phyloP scores from a whole-genome alignment of 768 basidiomycete species.

The Tricholoma saponaceum region DNA sequence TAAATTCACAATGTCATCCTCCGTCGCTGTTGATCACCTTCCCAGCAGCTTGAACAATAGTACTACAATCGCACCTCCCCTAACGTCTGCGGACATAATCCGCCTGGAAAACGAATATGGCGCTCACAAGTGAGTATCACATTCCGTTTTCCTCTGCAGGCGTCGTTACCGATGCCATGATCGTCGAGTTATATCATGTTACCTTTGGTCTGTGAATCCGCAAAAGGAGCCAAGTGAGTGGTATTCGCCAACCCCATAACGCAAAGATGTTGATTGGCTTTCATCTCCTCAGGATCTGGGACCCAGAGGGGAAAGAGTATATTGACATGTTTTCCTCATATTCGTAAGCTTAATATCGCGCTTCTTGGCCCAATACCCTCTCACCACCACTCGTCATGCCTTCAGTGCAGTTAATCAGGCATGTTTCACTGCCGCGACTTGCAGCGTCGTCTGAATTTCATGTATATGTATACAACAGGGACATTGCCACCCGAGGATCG shows the following conservation, averaged over 20 bases:
- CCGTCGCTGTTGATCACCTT: too few species aligned
- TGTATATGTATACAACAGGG: constrained; percentile 60
- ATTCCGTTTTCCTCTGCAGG: too few species aligned
- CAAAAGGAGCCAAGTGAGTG: constrained; percentile 83
- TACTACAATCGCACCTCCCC: constrained; percentile 17
- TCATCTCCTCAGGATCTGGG: constrained; percentile 69
- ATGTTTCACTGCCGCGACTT: constrained; percentile 28
- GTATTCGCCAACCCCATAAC: constrained; percentile 33
- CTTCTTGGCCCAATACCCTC: too few species aligned
- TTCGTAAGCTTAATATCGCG: constrained; percentile 55
- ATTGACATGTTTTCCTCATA: constrained; percentile 99
- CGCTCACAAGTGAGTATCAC: constrained; percentile 79
- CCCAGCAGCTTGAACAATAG: too few species aligned
- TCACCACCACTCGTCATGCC: too few species aligned
- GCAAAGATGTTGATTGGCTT: constrained; percentile 17
- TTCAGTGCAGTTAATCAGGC: constrained; percentile 90
- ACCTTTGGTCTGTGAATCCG: constrained; percentile 90
- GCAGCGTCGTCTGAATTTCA: too few species aligned
- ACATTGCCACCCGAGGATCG: constrained; percentile 91
- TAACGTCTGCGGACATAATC: constrained; percentile 70
- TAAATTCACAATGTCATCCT: too few species aligned
- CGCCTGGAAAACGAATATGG: constrained; percentile 76
- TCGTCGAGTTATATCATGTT: constrained; percentile 98
- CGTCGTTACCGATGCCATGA: too few species aligned
- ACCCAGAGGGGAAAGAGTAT: constrained; percentile 92